Evolutionary conservation across 768 basidiomycete genomes (phyloP).

Genomic region (Termitomyces sp.): DNA sequence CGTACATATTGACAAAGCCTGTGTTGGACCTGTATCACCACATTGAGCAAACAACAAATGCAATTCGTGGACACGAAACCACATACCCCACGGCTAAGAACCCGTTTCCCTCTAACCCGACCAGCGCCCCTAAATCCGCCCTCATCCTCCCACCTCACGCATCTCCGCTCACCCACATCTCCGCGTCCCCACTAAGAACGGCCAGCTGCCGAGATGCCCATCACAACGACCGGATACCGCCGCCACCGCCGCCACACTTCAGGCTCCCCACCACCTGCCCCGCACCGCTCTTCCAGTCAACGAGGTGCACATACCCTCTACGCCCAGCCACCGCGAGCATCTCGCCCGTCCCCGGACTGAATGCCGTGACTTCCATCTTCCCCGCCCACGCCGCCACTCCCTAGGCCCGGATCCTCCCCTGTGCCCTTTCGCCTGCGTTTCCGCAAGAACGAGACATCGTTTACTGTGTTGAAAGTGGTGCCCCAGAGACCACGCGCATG

Average conservation of each 20-base stretch:
- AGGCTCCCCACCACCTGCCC: slow-evolving; percentile 85
- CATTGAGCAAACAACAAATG: neutral
- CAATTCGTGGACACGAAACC: neutral
- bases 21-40: slow-evolving; percentile 66
- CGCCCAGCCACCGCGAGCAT: slow-evolving; percentile 67
- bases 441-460: slow-evolving; percentile 27
- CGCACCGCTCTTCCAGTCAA: slow-evolving; percentile 86
- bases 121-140: slow-evolving; percentile 62
- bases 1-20: slow-evolving; percentile 92
- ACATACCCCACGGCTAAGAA: slow-evolving; percentile 75
- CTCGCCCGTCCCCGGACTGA: slow-evolving; percentile 49
- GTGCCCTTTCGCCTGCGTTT: slow-evolving; percentile 26
- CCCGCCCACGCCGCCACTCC: slow-evolving; percentile 28
- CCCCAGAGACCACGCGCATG: slow-evolving; percentile 70
- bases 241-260: slow-evolving; percentile 63
- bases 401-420: slow-evolving; percentile 14
- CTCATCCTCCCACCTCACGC: slow-evolving; percentile 87
- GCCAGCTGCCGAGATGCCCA: slow-evolving; percentile 62
- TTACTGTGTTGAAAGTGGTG: slow-evolving; percentile 52
- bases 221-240: slow-evolving; percentile 66
- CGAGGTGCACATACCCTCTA: slow-evolving; percentile 82
- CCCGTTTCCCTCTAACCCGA: slow-evolving; percentile 22
- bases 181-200: slow-evolving; percentile 68
- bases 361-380: slow-evolving; percentile 67
- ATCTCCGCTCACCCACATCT: slow-evolving; percentile 78